Evolutionary conservation across 83 land plant genomes (phyloP), one percentile per base, ranked within the genome.

Genomic region (Larix sibirica): DNA sequence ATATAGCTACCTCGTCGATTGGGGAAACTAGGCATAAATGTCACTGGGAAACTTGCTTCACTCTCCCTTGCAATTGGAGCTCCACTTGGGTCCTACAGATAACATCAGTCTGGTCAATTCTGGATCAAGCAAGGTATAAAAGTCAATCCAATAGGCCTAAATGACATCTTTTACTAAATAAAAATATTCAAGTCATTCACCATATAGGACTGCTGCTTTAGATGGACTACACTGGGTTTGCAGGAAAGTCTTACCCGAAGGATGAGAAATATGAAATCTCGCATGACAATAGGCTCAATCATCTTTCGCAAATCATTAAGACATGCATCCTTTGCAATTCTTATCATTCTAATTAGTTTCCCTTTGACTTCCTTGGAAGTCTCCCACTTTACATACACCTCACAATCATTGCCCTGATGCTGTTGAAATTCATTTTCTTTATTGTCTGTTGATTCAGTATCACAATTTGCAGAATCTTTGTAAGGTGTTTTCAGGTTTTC

Each of bases 331-430:
- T 85, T 84, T 20, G 28, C n/a, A 54, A 89, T 81, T 64, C 80
- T 85, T 42, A 91, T 3, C 18, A 82, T 83, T 16, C 79, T 80
- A n/a, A 88, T 85, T 14, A 86, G 82, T 33, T 83, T 88, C 40
- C 91, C 91, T 24, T 87, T 69, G 23, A 24, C 73, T 62, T 87
- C 91, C 24, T 85, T 84, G 77, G 92, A 77, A 36, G 83, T 86
- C 85, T 91, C 93, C 91, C 90, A 91, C 54, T 89, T 91, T 33
- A 91, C 93, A 83, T 82, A 89, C 14, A 86, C 89, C 26, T 89
- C 87, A 62, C 54, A 73, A 42, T 17, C 44, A 40, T 23, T 10
- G 54, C 9, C 24, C n/a, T 73, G 77, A 3, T 38, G 77, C 14
- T 50, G 40, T 40, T n/a, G 56, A 73, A 73, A 20, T 42, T 18